Conservation (phyloP, 352 stramenopile species). For the Pythium apleroticum region DNA sequence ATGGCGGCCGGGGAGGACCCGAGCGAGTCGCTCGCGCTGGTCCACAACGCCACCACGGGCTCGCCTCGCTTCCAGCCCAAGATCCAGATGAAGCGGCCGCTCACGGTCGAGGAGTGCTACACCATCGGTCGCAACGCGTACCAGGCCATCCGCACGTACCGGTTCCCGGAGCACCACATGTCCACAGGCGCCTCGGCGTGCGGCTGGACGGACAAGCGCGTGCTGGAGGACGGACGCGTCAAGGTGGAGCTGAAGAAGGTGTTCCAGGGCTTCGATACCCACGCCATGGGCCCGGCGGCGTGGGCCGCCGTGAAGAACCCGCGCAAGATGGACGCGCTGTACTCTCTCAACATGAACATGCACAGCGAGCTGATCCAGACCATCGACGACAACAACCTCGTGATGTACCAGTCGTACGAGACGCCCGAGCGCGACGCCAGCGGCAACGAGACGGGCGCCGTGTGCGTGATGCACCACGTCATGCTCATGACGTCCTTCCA, state of each 20-base stretch:
- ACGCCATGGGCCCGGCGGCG: constrained; percentile 22
- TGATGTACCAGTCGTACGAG: constrained; percentile 42
- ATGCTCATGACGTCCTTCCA: constrained; percentile 28
- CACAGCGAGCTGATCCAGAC: constrained; percentile 31
- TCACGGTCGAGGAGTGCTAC: constrained; percentile 35
- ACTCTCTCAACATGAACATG: constrained; percentile 38
- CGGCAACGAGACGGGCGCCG: constrained; percentile 16
- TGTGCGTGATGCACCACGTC: constrained; percentile 24
- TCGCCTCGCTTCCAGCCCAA: constrained; percentile 21
- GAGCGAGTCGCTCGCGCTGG: not conserved
- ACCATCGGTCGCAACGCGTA: constrained; percentile 32
- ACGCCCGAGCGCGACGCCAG: constrained; percentile 25
- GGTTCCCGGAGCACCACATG: constrained; percentile 23
- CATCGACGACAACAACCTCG: constrained; percentile 38
- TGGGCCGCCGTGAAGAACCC: constrained; percentile 32
- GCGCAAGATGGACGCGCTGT: constrained; percentile 25
- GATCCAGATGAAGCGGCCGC: constrained; percentile 26
- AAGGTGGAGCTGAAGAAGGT: constrained; percentile 36
- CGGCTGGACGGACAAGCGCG: constrained; percentile 35
- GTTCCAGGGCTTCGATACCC: constrained; percentile 17
- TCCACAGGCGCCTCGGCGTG: constrained; percentile 30
- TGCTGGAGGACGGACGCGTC: constrained; percentile 34
- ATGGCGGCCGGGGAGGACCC: constrained; percentile 16
- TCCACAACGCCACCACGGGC: constrained; percentile 15
- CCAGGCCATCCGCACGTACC: constrained; percentile 29